Evolutionary conservation across 1,284 basidiomycete species (phyloP).

Genomic region (Apiotrichum sp.): DNA sequence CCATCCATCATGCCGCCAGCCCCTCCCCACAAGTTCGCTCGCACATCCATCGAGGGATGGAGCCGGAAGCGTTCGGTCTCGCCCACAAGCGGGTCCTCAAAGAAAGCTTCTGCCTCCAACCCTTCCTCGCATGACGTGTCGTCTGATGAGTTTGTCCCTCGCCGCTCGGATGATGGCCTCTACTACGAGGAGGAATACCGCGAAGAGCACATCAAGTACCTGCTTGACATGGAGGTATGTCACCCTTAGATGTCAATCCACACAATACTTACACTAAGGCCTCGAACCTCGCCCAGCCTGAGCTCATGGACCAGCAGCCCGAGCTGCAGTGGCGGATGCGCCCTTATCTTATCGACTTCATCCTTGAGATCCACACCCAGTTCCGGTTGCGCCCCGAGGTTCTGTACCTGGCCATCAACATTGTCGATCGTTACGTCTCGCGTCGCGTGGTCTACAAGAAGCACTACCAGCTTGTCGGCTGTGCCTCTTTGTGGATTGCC

Average conservation of each 20-base stretch:
- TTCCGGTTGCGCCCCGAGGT: slow-evolving; percentile 96
- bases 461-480: slow-evolving; percentile 98
- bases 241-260: too few species aligned
- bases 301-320: slow-evolving; percentile 98
- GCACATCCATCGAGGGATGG: slow-evolving; percentile 38
- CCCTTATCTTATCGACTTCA: slow-evolving; percentile 96
- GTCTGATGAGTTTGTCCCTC: slow-evolving; percentile 5
- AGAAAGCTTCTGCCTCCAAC: slow-evolving; percentile 7
- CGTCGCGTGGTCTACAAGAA: slow-evolving; percentile 98
- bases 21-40: slow-evolving; percentile 34
- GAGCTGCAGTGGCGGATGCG: slow-evolving; percentile 98
- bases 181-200: slow-evolving; percentile 84
- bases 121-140: not conserved
- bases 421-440: slow-evolving; percentile 98
- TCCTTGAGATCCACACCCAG: slow-evolving; percentile 96
- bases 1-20: slow-evolving; percentile 35
- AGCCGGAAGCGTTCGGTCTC: slow-evolving; percentile 40
- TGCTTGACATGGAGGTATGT: slow-evolving; percentile 96
- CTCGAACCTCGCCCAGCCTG: slow-evolving; percentile 76
- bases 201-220: slow-evolving; percentile 85
- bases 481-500: slow-evolving; percentile 96
- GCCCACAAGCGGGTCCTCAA: slow-evolving; percentile 20
- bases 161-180: slow-evolving; percentile 42
- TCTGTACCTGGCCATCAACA: slow-evolving; percentile 95
- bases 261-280: slow-evolving; percentile 50